These are phyloP conservation scores for Adansonia grandidieri DNA, from an alignment of 441 rosid genomes.

Conservation along the genomic window DNA sequence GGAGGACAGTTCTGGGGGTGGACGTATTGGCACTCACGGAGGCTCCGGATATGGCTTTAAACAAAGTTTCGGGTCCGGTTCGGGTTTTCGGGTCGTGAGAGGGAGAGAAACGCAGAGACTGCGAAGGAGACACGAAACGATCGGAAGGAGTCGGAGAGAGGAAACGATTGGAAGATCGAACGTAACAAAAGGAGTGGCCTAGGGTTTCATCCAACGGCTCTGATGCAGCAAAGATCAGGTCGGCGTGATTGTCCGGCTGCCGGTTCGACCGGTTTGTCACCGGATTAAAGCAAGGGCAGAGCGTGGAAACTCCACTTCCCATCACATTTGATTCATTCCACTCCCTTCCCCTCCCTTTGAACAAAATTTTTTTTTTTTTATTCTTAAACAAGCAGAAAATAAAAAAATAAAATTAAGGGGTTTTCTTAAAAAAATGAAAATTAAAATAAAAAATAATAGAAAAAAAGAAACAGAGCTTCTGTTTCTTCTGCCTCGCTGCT, in stretches of 20 bases:
- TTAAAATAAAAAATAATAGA: background rate
- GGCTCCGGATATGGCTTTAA: slow-evolving; percentile 91
- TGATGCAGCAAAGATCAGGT: slow-evolving; percentile 52
- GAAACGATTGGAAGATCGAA: slow-evolving; percentile 81
- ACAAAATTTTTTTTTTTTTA: slow-evolving; percentile 27
- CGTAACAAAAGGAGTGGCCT: slow-evolving; percentile 91
- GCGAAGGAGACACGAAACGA: slow-evolving; percentile 81
- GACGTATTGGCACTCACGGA: slow-evolving; percentile 86
- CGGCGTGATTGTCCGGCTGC: slow-evolving; percentile 38
- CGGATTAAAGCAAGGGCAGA: slow-evolving; percentile 75
- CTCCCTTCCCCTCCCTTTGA: slow-evolving; percentile 35
- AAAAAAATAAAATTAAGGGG: slow-evolving; percentile 9
- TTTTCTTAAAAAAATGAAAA: slow-evolving; percentile 10
- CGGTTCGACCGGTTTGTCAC: slow-evolving; percentile 47
- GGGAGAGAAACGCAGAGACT: slow-evolving; percentile 85
- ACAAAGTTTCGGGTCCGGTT: slow-evolving; percentile 52
- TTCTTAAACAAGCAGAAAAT: slow-evolving; percentile 7
- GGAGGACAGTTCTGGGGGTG: slow-evolving; percentile 81
- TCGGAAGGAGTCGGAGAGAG: slow-evolving; percentile 75
- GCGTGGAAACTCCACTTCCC: slow-evolving; percentile 89
- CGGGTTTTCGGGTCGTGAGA: slow-evolving; percentile 51
- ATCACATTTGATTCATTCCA: slow-evolving; percentile 76
- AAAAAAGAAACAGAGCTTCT: slow-evolving; percentile 21
- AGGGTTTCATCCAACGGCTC: slow-evolving; percentile 88
- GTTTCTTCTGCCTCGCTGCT: background rate